Evolutionary conservation across 1,284 basidiomycete species (phyloP), one percentile per base, ranked within the genome.

Genomic region (Ganoderma lucidum): DNA sequence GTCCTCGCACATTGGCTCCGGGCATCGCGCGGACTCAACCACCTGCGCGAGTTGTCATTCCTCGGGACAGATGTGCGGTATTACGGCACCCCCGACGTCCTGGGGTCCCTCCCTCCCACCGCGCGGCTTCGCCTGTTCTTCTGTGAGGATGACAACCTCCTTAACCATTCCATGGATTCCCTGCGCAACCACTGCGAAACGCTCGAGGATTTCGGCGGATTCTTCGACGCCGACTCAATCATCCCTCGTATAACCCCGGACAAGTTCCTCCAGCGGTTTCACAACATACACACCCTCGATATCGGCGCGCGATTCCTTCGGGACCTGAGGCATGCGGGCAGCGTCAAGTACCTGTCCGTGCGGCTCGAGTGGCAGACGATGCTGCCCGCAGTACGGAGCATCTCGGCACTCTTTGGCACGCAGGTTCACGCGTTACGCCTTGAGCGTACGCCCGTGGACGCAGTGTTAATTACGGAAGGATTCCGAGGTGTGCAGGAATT

Each of bases 111-210:
- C n/a, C 60, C 39, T 0, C 3, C 37, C 23, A 1, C 3, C 10
- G 39, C 14, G 6, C 37, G 15, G 0, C 51, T 64, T 35, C 19
- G 14, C 12, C 35, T n/a, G 1, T 64, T 64, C 51, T n/a, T 35
- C 12, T 64, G 63, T 32, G 63, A 64, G 39, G 35, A n/a, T n/a
- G 51, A 64, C n/a, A 32, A 10, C 1, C 17, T 64, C 23, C 32
- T 55, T 2, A 8, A 28, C 9, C 39, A 12, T 12, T 56, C 51
- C 1, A 56, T n/a, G 51, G 12, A 19, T 1, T 64, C 63, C 4
- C 39, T 64, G 17, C 6, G 3, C 28, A 28, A 28, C 19, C 45
- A 63, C 37, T 12, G 1, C 1, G 30, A 48, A 0, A 8, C 30
- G 23, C 42, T 53, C 15, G 32, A 37, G 44, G 44, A 48, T 9